Conservation (phyloP, 2,329 filamentous ascomycete genomes). For the Xylariaceae sp. region DNA sequence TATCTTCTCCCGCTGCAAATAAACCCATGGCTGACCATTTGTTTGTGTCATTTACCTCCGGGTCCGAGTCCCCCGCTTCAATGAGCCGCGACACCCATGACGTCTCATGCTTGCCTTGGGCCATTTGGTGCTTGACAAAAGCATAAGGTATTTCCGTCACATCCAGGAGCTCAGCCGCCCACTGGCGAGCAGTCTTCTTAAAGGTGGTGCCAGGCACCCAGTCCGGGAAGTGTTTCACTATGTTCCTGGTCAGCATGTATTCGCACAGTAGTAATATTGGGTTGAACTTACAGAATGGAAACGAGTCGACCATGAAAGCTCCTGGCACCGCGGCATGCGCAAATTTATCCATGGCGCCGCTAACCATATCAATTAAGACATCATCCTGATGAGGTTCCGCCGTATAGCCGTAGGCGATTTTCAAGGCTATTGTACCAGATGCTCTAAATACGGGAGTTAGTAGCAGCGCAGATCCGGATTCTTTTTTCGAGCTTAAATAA, state of each 20-base stretch:
- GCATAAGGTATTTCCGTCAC: slow-evolving; percentile 16
- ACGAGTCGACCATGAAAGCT: slow-evolving; percentile 38
- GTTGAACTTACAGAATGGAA: slow-evolving; percentile 35
- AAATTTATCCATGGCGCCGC: slow-evolving; percentile 35
- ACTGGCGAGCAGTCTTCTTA: slow-evolving; percentile 16
- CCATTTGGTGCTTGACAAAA: slow-evolving; percentile 29
- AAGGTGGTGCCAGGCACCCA: slow-evolving; percentile 23
- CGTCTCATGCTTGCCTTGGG: slow-evolving; percentile 19
- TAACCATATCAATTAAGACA: slow-evolving; percentile 32
- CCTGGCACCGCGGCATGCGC: slow-evolving; percentile 31
- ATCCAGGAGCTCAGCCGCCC: slow-evolving; percentile 2
- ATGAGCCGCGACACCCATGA: slow-evolving; percentile 33
- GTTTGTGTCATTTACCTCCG: slow-evolving; percentile 20
- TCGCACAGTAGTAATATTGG: no score
- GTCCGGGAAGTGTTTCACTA: slow-evolving; percentile 18
- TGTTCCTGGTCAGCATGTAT: neutral
- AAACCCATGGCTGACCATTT: slow-evolving; percentile 34
- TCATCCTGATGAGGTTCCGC: slow-evolving; percentile 32
- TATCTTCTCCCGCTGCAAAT: slow-evolving; percentile 34
- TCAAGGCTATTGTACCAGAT: slow-evolving; percentile 33
- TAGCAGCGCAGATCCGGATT: no score
- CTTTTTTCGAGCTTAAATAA: neutral
- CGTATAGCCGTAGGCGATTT: slow-evolving; percentile 40
- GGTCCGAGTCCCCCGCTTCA: slow-evolving; percentile 19
- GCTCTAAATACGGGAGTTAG: neutral